These are phyloP conservation scores for Deuterostichococcus epilithicus DNA, from an alignment of 139 green algal species.

Conservation along the genomic window DNA sequence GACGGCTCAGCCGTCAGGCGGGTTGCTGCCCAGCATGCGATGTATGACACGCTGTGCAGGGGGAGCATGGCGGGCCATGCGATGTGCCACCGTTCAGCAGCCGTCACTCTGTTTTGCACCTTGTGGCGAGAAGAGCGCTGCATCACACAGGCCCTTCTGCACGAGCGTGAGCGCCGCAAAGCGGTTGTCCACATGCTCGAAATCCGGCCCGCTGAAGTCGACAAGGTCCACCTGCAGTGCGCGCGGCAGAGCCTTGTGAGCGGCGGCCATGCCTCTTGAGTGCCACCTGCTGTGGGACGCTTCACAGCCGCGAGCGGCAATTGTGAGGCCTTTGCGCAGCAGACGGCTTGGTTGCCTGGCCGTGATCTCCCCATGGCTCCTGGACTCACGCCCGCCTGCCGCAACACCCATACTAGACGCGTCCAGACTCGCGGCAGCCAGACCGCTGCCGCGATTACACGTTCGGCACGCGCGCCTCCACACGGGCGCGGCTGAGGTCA, in stretches of 20 bases:
- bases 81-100: no score
- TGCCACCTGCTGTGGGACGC: no score
- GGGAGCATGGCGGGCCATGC: no score
- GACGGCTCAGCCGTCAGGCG: no score
- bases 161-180: slow-evolving; percentile 36
- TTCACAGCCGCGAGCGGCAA: background rate
- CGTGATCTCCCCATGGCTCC: no score
- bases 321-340: background rate
- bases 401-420: background rate
- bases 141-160: slow-evolving; percentile 38
- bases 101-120: slow-evolving; percentile 1
- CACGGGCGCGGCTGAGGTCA: slow-evolving; percentile 29
- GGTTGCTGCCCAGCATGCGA: no score
- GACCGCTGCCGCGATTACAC: no score
- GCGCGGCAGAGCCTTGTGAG: no score
- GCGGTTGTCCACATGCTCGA: slow-evolving; percentile 32
- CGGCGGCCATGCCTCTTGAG: no score
- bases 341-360: background rate
- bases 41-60: no score
- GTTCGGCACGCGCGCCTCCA: slow-evolving; percentile 14
- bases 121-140: slow-evolving; percentile 34
- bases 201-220: slow-evolving; percentile 35
- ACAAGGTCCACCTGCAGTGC: slow-evolving; percentile 38
- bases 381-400: background rate
- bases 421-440: background rate